Evolutionary conservation across 768 basidiomycete species (phyloP).

Genomic region (Auricularia sp.): DNA sequence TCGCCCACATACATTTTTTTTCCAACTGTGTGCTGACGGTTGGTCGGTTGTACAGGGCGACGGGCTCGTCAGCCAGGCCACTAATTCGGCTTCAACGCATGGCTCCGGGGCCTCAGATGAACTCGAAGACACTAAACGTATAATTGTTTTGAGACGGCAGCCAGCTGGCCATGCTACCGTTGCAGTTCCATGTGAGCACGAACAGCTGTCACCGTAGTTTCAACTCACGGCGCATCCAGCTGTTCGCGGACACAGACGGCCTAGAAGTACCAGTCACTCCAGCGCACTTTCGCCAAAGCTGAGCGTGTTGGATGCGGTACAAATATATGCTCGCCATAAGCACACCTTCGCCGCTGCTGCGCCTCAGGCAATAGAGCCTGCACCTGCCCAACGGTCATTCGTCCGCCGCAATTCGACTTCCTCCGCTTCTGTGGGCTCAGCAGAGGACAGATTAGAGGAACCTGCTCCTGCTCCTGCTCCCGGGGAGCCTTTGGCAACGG

Average conservation of each 20-base stretch:
- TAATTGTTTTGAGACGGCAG: neutral
- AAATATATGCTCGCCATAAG: constrained; percentile 49
- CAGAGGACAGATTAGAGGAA: neutral
- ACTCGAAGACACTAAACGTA: constrained; percentile 5
- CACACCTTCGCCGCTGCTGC: constrained; percentile 42
- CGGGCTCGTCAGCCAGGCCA: constrained; percentile 63
- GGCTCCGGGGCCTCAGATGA: constrained; percentile 7
- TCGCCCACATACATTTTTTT: constrained; percentile 3
- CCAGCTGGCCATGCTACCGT: neutral
- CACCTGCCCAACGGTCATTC: constrained; percentile 11
- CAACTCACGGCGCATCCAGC: too few relatives aligned
- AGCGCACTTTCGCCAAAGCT: constrained; percentile 30
- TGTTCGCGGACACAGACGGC: constrained; percentile 21
- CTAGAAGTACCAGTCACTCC: constrained; percentile 55
- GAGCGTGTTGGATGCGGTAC: constrained; percentile 55
- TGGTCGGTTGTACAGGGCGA: constrained; percentile 25
- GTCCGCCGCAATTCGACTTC: constrained; percentile 40
- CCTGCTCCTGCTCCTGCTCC: neutral
- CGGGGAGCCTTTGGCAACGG: neutral
- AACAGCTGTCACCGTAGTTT: too few relatives aligned
- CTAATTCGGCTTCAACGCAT: constrained; percentile 29
- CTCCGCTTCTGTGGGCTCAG: neutral
- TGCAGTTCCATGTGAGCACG: neutral
- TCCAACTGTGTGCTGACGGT: neutral
- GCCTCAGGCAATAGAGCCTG: constrained; percentile 10